Base-by-base conservation (phyloP, 2,329 filamentous ascomycete genomes). In the Rutstroemia sp. region DNA sequence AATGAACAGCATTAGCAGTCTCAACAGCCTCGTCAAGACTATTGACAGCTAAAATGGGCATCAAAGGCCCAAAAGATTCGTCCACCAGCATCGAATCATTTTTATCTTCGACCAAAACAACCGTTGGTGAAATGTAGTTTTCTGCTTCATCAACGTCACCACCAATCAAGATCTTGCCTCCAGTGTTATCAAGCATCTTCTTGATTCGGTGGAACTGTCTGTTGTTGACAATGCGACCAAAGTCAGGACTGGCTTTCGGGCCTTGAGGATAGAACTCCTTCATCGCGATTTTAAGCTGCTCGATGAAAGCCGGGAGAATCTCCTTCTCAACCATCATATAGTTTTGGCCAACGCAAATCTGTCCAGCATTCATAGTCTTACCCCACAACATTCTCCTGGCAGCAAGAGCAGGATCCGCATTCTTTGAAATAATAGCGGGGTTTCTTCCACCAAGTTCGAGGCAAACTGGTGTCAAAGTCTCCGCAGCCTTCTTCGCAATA, bases 11-110 rank as follows among this genome's bases (percentile, higher is more conserved):
- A 71, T 95, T 92, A 60, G 89, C 89, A 61, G 91, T 82, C 40
- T 78, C 78, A 69, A 97, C 91, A 50, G 92, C 92, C 66, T 95
- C 83, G 62, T 95, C 88, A n/a, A 96, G 77, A 64, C 83, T 79
- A 61, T 89, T 81, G 55, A 90, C 86, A 0, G 90, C 80, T 54
- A 95, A 75, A 60, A 97, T 83, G 60, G 89, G 86, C 63, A 95
- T 90, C 58, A 96, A 78, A n/a, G 94, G 94, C 6, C 92, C 94
- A 69, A 99, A 99, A 45, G 86, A 89, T 75, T 99, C 94, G 61
- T 95, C 83, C 23, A 75, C 74, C 67, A 96, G 80, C 72, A 96
- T 82, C 7, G 86, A 79, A 73, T 96, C 92, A 49, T 92, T 80
- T 16, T 80, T 69, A 60, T 83, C 84, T 62, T 88, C 78, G 39